Base-by-base conservation (phyloP, 768 basidiomycete genomes). In the Trametes cubensis region DNA sequence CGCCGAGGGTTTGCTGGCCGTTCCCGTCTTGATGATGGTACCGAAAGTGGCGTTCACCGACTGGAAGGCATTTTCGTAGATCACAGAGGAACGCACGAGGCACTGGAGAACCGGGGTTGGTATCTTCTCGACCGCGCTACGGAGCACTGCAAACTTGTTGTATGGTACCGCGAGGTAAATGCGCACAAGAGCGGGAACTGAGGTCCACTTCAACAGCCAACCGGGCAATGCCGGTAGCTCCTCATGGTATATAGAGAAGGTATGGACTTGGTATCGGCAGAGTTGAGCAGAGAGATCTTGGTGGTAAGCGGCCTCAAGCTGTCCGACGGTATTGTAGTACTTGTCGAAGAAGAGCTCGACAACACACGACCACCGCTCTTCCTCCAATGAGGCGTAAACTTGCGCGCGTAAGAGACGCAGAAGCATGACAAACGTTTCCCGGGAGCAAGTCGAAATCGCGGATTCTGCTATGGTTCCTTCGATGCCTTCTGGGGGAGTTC, bases 391-490 rank as follows among this genome's bases (percentile, higher is more conserved):
- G 25, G 13, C 28, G n/a, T n/a, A n/a, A 42, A 69, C 61, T 77
- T 78, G 41, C 82, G 70, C 17, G 51, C 1, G 55, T 15, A n/a
- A n/a, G 45, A 77, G 65, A 14, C 66, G 64, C 15, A 86, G 71
- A 34, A 87, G 70, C 1, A 73, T 58, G 1, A 73, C 81, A 51
- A 85, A 83, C 25, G 76, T 79, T 34, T 73, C 73, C n/a, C 85
- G 78, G 5, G 71, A 76, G 63, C 85, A 85, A 58, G 80, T 79
- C 25, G 75, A 23, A 30, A 73, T 61, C 26, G 52, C 65, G 11
- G 68, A 61, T 28, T 65, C 67, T 6, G 44, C 8, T 4, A 75
- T 39, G 25, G 30, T 47, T 7, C 11, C 40, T 3, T 5, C 2
- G 14, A 6, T 2, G 21, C n/a, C 14, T 8, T 42, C 14, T 3